Conservation (phyloP, 140 eudicot species). For the Stevia rebaudiana region DNA sequence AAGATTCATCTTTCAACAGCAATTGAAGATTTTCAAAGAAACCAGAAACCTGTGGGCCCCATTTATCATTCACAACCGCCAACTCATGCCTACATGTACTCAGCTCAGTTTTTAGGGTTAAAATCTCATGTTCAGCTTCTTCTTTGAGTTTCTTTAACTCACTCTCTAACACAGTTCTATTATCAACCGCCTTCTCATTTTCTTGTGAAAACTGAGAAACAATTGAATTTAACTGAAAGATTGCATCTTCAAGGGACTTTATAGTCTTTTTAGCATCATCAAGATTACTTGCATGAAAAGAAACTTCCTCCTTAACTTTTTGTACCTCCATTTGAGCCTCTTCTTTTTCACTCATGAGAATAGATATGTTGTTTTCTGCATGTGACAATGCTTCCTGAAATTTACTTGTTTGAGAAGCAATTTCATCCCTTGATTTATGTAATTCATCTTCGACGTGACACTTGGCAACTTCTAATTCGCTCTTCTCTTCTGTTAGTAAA, state of each 20-base stretch:
- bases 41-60: conserved; percentile 44
- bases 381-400: conserved; percentile 35
- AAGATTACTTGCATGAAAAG: conserved; percentile 37
- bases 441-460: conserved; percentile 31
- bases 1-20: conserved; percentile 57
- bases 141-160: conserved; percentile 72
- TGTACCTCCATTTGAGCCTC: conserved; percentile 56
- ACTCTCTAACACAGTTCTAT: conserved; percentile 41
- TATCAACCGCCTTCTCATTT: conserved; percentile 41
- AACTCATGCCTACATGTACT: conserved; percentile 37
- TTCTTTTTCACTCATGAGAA: conserved; percentile 55
- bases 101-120: conserved; percentile 41
- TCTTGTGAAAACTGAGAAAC: conserved; percentile 50
- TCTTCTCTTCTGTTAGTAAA: conserved; percentile 54
- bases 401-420: conserved; percentile 5
- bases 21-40: conserved; percentile 43
- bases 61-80: conserved; percentile 43
- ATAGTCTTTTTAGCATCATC: conserved; percentile 54
- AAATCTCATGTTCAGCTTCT: conserved; percentile 57
- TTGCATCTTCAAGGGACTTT: conserved; percentile 63
- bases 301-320: conserved; percentile 52
- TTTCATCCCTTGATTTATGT: conserved; percentile 10
- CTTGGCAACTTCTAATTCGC: conserved; percentile 44
- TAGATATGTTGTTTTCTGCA: conserved; percentile 50
- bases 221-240: conserved; percentile 46